Evolutionary conservation across 1,139 yeast species (phyloP).

Genomic region (Hyphopichia pseudoburtonii): DNA sequence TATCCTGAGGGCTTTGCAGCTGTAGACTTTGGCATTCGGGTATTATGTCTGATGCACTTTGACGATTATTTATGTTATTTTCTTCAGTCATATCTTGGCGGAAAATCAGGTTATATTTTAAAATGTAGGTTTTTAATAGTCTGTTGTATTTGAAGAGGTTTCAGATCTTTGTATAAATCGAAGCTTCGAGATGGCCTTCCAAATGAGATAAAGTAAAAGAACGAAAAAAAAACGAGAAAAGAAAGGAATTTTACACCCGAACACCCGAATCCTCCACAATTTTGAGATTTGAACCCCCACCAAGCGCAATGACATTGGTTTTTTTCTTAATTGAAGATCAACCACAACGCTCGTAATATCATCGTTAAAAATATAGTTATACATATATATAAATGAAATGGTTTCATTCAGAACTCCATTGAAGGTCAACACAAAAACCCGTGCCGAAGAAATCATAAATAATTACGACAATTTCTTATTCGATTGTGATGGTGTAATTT

Average conservation of each 20-base stretch:
- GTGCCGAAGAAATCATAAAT: conserved; percentile 55
- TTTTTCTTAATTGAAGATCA: too few species aligned
- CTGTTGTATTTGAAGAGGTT: too few species aligned
- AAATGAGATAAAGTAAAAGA: too few species aligned
- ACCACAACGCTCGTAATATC: too few species aligned
- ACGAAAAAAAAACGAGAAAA: not conserved
- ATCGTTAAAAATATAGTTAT: too few species aligned
- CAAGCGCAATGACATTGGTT: too few species aligned
- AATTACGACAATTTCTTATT: conserved; percentile 79
- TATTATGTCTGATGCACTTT: not conserved
- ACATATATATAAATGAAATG: too few species aligned
- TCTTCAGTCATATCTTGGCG: not conserved
- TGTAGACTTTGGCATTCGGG: conserved; percentile 5
- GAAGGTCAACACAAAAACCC: conserved; percentile 46
- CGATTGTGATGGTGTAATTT: conserved; percentile 93
- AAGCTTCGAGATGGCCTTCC: too few species aligned
- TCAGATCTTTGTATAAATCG: too few species aligned
- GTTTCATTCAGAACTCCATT: conserved; percentile 17
- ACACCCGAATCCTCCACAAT: too few species aligned
- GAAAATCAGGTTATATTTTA: conserved; percentile 5
- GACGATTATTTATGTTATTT: not conserved
- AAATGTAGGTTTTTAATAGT: too few species aligned
- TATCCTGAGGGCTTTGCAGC: not conserved
- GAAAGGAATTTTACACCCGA: not conserved
- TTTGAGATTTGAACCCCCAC: too few species aligned